Evolutionary conservation across 2,329 filamentous ascomycete genomes (phyloP), one percentile per base, ranked within the genome.

Genomic region (Epichloe sp.): DNA sequence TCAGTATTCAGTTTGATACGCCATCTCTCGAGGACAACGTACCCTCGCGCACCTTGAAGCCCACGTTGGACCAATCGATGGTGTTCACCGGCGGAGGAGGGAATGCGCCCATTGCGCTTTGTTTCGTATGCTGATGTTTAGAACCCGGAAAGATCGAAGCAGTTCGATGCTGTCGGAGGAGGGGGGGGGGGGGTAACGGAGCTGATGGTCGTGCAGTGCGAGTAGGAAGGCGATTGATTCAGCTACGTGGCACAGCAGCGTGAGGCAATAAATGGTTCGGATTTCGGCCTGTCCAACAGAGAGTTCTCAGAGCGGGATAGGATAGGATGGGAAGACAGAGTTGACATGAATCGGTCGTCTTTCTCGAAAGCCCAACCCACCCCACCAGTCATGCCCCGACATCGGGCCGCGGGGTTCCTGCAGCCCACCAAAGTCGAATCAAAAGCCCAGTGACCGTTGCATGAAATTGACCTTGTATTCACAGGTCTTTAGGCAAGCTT

Each of bases 31-130:
- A 31, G 26, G 8, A 31, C 2, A 36, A 43, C 72, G 60, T 68
- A 88, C 88, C 87, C 77, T 96, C 89, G 58, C 88, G 86, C 59
- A 96, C 84, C 63, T 83, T 83, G 78, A 97, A 97, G 64, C 91
- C 91, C 57, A 97, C 81, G 62, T 95, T 85, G 67, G 78, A 80
- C 91, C 91, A 97, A 76, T 97, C 89, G 72, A 95, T 91, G 57
- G 85, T 85, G 63, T 80, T 81, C 59, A 86, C 81, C 3, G 87
- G 84, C 11, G 85, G 80, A 34, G 88, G 88, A 57, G 88, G 88
- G 63, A 90, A 91, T 40, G 71, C 55, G 49, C 73, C 61, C 74
- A 78, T 78, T 35, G 12, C 46, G 21, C 44, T 23, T 6, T 23
- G 21, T 23, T 6, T 23, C 21, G 21, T 23, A 23, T 5, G 21